phyloP scores from a whole-genome alignment of 2,329 filamentous ascomycete species.

The Cryphonectria japonica region DNA sequence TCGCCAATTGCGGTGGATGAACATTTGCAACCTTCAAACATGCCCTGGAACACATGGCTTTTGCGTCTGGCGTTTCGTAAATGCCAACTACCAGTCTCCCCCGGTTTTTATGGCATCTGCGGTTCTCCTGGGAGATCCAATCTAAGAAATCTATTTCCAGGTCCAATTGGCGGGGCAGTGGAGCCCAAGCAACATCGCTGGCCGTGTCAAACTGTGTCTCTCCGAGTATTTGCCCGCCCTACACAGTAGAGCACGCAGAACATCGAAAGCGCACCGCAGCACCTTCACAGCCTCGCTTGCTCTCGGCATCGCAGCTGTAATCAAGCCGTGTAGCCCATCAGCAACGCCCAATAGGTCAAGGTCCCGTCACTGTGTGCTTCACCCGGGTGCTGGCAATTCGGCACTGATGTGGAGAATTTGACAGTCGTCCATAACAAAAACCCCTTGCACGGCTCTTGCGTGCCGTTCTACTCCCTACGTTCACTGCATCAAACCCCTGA shows the following conservation, averaged over 20 bases:
- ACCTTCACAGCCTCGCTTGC: not conserved
- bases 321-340: not conserved
- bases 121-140: constrained; percentile 26
- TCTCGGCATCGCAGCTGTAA: not conserved
- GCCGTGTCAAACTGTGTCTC: not conserved
- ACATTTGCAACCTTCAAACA: constrained; percentile 13
- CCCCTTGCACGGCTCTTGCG: constrained; percentile 6
- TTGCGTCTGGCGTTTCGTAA: constrained; percentile 18
- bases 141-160: constrained; percentile 28
- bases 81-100: constrained; percentile 12
- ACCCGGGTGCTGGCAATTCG: not conserved
- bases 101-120: constrained; percentile 5
- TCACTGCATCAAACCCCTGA: constrained; percentile 18
- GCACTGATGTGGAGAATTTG: not conserved
- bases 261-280: not conserved
- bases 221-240: constrained; percentile 10
- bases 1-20: not conserved
- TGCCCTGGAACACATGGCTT: constrained; percentile 10
- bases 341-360: not conserved
- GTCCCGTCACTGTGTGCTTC: not conserved
- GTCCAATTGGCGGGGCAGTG: constrained; percentile 22
- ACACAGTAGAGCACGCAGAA: not conserved
- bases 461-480: constrained; percentile 8
- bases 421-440: not conserved
- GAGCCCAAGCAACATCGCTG: constrained; percentile 12